Percentiles rank a stretch among this genome's conserved stretches.
Evolutionary conservation across 2,329 filamentous ascomycete genomes (phyloP).

Genomic region (Penicillium palitans): DNA sequence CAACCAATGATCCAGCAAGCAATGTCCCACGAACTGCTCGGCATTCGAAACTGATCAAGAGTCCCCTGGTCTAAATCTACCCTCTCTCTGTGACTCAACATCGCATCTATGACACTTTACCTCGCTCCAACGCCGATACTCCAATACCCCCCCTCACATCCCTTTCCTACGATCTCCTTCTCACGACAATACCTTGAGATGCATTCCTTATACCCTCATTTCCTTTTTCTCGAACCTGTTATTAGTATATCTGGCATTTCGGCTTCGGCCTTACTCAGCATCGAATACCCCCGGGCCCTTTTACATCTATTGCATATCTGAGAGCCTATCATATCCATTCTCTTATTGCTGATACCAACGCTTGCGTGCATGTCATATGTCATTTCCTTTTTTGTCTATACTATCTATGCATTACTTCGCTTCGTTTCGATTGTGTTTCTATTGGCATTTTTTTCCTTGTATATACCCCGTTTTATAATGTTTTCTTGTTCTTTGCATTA

Average conservation of each 20-base stretch:
- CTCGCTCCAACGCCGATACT: neutral
- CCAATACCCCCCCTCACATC: neutral
- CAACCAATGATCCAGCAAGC: neutral
- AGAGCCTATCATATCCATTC: constrained; percentile 2
- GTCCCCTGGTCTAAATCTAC: neutral
- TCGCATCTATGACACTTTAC: neutral
- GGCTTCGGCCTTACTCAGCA: neutral
- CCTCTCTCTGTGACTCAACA: neutral
- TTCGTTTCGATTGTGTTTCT: neutral
- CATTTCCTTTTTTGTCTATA: neutral
- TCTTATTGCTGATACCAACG: neutral
- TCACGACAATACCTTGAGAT: constrained; percentile 7
- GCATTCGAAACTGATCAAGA: constrained; percentile 19
- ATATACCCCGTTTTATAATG: constrained; percentile 7
- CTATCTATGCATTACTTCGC: neutral
- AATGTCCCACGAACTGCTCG: constrained; percentile 5
- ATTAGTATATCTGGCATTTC: constrained; percentile 2
- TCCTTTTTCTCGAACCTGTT: neutral
- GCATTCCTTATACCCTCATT: constrained; percentile 1
- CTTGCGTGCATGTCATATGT: neutral
- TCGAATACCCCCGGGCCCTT: constrained; percentile 1
- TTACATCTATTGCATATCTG: constrained; percentile 3
- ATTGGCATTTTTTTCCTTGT: neutral
- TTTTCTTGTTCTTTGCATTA: neutral
- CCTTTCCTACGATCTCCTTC: neutral